Base-by-base conservation (phyloP, 2,329 filamentous ascomycete species). In the Helotiales sp. region DNA sequence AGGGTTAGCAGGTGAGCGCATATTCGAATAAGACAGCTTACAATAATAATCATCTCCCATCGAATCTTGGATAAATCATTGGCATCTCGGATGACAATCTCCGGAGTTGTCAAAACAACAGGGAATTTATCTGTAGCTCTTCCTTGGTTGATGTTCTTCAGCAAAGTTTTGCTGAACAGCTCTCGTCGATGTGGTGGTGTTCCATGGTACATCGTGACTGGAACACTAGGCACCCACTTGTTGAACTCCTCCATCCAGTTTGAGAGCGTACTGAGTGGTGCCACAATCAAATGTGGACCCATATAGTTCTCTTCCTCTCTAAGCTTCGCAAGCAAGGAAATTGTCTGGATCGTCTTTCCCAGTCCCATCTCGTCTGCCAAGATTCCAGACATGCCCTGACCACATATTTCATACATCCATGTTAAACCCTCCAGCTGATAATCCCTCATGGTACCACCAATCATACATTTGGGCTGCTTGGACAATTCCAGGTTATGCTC, bases 1-100 rank as follows among this genome's bases (percentile, higher is more conserved):
- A 5, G 36, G 6, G 29, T 69, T 29, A 67, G 69, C 15, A 55
- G 30, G 19, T 12, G 1, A 22, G 22, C 6, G 12, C 13, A n/a
- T 13, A 1, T 13, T 6, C 8, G 17, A 12, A 49, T 5, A 5
- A 17, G 7, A 17, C 19, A 6, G 73, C 83, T 70, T 74, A 89
- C 88, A 60, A 99, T 96, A 64, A 99, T 95, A 68, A 99, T 97
- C 66, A 96, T 97, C 54, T 96, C 91, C 95, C 95, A 99, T 33
- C 92, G 88, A 56, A 96, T 93, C 57, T 89, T 88, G 0, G 86
- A 86, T 5, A 99, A 76, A 33, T 87, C 87, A 52, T 91, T 88
- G 34, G 90, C 86, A 70, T 99, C 95, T 66, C 91, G 88, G 75
- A 99, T 87, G 54, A 96, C 93, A 70, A 99, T 97, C 71, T 99